Conservation (phyloP, 1,284 basidiomycete species). For the Tetrapyrgos nigripes region DNA sequence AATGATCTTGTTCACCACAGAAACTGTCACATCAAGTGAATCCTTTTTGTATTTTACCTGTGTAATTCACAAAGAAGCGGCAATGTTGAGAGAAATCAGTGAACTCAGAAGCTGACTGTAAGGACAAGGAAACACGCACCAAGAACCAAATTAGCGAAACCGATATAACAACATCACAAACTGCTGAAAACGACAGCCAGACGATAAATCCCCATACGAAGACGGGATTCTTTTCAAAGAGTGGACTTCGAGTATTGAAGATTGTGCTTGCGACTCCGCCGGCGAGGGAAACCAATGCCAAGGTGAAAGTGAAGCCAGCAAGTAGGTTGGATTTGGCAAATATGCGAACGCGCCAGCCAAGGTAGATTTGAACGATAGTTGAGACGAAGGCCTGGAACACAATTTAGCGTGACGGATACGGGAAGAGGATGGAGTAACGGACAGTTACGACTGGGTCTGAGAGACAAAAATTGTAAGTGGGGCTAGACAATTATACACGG, state of each 20-base stretch:
- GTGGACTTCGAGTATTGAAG: neutral
- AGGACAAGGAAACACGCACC: neutral
- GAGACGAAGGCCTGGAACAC: neutral
- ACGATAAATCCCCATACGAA: neutral
- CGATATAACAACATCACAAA: constrained; percentile 1
- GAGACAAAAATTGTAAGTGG: neutral
- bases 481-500: neutral
- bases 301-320: neutral
- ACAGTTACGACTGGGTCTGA: constrained; percentile 4
- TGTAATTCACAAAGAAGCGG: neutral
- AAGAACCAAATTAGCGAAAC: constrained; percentile 1
- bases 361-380: neutral
- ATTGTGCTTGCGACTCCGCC: constrained; percentile 1
- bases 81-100: neutral
- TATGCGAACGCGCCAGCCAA: neutral
- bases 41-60: neutral
- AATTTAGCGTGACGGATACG: neutral
- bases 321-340: neutral
- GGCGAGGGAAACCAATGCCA: neutral
- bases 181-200: neutral
- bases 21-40: neutral
- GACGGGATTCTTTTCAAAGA: neutral
- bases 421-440: neutral
- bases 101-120: neutral
- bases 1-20: neutral